A percentile compares a stretch with the other conserved stretches of the same genome.
phyloP scores from a whole-genome alignment of 2,329 filamentous ascomycete species.

The Remersonia thermophila region DNA sequence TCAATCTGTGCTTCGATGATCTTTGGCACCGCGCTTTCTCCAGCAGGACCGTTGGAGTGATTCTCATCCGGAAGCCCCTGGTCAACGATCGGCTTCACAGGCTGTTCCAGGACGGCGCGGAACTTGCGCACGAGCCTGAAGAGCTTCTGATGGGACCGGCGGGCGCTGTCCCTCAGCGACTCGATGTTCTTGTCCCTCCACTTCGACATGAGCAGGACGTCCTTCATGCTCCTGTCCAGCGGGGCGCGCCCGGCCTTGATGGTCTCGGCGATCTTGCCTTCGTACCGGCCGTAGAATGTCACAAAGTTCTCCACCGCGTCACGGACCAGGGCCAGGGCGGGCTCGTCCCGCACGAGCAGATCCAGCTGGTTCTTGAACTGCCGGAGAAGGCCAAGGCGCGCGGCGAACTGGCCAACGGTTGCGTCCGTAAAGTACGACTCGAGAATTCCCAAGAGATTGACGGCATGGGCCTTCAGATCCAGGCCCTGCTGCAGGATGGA shows the following conservation, averaged over 20 bases:
- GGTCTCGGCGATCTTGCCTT: constrained; percentile 49
- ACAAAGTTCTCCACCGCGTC: constrained; percentile 66
- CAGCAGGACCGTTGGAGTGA: constrained; percentile 12
- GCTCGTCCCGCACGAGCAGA: constrained; percentile 47
- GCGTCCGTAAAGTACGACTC: constrained; percentile 69
- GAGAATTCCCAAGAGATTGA: constrained; percentile 61
- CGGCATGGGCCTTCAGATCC: constrained; percentile 50
- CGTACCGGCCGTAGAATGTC: constrained; percentile 60
- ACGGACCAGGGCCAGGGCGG: constrained; percentile 44
- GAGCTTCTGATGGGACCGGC: constrained; percentile 80
- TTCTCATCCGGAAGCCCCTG: constrained; percentile 45
- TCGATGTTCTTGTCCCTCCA: constrained; percentile 98
- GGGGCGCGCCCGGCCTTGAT: constrained; percentile 55
- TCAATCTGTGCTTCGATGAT: constrained; percentile 21
- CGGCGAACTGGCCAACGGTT: constrained; percentile 67
- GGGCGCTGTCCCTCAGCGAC: constrained; percentile 76
- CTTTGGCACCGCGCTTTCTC: constrained; percentile 2
- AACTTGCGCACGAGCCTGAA: constrained; percentile 90
- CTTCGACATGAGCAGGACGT: constrained; percentile 83
- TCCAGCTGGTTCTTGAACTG: constrained; percentile 54
- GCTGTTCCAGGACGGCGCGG: constrained; percentile 62
- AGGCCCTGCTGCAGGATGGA: constrained; percentile 47
- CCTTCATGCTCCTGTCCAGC: constrained; percentile 86
- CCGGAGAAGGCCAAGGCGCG: constrained; percentile 58
- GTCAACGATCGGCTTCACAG: constrained; percentile 53